Percentiles rank a stretch among this genome's conserved stretches.
Evolutionary conservation across 305 asterid genomes (phyloP).

Genomic region (Solanum hybrid): DNA sequence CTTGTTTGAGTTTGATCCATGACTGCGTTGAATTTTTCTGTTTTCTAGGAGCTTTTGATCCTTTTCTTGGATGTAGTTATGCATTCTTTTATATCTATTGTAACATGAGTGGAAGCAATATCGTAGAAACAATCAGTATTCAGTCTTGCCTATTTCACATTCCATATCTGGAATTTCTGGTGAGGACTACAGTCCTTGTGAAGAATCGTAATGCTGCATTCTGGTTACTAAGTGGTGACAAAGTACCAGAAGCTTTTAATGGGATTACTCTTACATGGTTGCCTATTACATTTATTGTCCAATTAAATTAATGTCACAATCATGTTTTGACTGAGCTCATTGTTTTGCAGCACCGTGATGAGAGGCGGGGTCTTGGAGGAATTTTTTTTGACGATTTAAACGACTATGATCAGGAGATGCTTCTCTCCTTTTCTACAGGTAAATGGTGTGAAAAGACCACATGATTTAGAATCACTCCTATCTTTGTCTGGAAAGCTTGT

Average conservation of each 20-base stretch:
- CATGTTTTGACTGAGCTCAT: not conserved
- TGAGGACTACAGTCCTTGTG: not conserved
- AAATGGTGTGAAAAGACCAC: slow-evolving; percentile 20
- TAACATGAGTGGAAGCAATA: not conserved
- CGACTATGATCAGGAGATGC: slow-evolving; percentile 91
- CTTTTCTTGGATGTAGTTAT: not conserved
- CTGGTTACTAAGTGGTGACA: not conserved
- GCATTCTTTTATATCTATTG: not conserved
- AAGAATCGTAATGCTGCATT: not conserved
- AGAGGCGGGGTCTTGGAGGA: slow-evolving; percentile 99
- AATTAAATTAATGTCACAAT: not conserved
- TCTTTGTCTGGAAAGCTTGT: not conserved
- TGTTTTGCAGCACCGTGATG: slow-evolving; percentile 80
- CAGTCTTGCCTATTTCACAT: not conserved
- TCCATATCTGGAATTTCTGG: not conserved
- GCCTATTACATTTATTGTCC: not conserved
- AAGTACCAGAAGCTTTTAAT: not conserved
- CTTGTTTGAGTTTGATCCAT: not conserved
- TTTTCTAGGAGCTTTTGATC: not conserved
- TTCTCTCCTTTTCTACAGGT: slow-evolving; percentile 93
- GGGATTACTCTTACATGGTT: not conserved
- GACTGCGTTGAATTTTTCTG: not conserved
- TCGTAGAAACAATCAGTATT: not conserved
- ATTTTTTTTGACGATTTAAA: slow-evolving; percentile 92
- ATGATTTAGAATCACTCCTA: not conserved